Percentiles rank a stretch among this genome's conserved stretches.
Evolutionary conservation across 1,284 basidiomycete genomes (phyloP).

Genomic region (Puccinia polysora): DNA sequence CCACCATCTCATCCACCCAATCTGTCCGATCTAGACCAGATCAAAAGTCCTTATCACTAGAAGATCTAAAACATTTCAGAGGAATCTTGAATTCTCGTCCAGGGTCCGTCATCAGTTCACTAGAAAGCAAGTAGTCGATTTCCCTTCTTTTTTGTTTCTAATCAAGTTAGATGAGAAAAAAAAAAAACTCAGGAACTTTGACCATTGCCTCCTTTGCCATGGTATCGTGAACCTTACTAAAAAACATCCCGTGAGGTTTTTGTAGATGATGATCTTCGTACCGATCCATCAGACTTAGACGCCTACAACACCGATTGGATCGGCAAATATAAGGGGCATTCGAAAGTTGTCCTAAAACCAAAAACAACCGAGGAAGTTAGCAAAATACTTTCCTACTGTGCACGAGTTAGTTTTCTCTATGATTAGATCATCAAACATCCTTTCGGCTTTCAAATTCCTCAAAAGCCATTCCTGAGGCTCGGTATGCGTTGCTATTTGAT

Average conservation of each 20-base stretch:
- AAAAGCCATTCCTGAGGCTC: not conserved
- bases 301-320: slow-evolving; percentile 44
- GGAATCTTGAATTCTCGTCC: slow-evolving; percentile 18
- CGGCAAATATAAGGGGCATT: slow-evolving; percentile 40
- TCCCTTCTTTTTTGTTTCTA: not conserved
- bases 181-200: too few relatives aligned
- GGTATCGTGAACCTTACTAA: too few relatives aligned
- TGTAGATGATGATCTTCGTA: slow-evolving; percentile 22
- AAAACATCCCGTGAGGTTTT: too few relatives aligned
- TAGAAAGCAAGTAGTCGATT: not conserved
- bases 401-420: slow-evolving; percentile 60
- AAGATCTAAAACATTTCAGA: slow-evolving; percentile 16
- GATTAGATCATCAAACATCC: too few relatives aligned
- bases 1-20: too few relatives aligned
- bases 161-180: not conserved
- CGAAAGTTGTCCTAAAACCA: slow-evolving; percentile 30
- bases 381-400: slow-evolving; percentile 30
- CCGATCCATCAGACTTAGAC: slow-evolving; percentile 27
- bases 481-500: not conserved
- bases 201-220: slow-evolving; percentile 3
- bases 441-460: too few relatives aligned
- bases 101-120: slow-evolving; percentile 16
- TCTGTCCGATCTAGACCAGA: too few relatives aligned
- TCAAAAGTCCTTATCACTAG: slow-evolving; percentile 20
- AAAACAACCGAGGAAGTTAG: slow-evolving; percentile 30